Evolutionary conservation across 768 basidiomycete species (phyloP).

Genomic region (Leccinum disarticulatum): DNA sequence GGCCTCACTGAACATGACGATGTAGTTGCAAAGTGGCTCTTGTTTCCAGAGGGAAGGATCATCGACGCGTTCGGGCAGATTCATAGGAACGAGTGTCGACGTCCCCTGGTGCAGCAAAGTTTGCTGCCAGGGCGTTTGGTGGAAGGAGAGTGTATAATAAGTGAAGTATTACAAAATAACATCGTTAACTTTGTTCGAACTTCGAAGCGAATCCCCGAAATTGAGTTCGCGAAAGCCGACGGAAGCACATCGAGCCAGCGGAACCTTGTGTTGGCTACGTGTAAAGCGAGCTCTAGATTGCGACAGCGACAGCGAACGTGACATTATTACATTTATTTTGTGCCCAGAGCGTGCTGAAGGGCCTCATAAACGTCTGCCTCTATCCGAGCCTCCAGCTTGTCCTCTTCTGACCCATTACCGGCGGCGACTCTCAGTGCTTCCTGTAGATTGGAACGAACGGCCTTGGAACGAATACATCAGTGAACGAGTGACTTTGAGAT

Average conservation of each 20-base stretch:
- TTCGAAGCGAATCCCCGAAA: neutral
- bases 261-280: neutral
- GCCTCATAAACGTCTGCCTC: conserved; percentile 98
- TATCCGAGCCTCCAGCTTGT: conserved; percentile 89
- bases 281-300: conserved; percentile 16
- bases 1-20: neutral
- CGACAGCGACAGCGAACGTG: conserved; percentile 1
- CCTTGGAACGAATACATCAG: conserved; percentile 47
- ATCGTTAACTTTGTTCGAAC: neutral
- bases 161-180: neutral
- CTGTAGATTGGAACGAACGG: conserved; percentile 83
- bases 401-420: conserved; percentile 87
- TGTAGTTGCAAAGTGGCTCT: conserved; percentile 17
- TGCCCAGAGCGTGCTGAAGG: conserved; percentile 78
- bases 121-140: neutral
- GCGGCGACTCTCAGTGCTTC: conserved; percentile 81
- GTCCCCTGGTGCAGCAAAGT: neutral
- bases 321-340: conserved; percentile 36
- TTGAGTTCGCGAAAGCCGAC: neutral
- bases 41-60: conserved; percentile 24
- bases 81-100: conserved; percentile 12
- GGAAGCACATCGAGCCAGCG: neutral
- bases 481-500: neutral
- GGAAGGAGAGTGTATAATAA: neutral
- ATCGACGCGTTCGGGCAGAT: conserved; percentile 13